Conservation (phyloP, 345 rosid genomes). For the Hibiscus syriacus region DNA sequence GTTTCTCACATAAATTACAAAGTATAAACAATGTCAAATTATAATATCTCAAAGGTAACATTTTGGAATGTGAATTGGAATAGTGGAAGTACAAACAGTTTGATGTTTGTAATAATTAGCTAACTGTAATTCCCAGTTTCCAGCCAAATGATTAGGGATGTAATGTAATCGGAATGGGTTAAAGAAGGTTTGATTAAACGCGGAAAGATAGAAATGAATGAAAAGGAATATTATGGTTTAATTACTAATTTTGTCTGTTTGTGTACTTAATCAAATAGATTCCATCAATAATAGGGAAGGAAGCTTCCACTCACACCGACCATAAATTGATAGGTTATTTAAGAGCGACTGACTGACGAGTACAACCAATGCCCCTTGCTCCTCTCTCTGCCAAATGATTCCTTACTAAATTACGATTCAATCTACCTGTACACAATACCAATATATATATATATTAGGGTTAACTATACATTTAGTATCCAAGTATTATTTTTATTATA, state of each 20-base stretch:
- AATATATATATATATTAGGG: no score
- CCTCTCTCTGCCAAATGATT: constrained; percentile 25
- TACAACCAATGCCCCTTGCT: constrained; percentile 21
- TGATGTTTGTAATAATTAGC: no score
- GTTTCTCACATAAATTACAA: no score
- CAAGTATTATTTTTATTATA: no score
- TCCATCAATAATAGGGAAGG: not conserved
- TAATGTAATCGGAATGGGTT: not conserved
- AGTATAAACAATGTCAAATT: no score
- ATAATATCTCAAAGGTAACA: no score
- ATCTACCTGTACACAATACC: no score
- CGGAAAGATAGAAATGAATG: not conserved
- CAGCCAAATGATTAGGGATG: not conserved
- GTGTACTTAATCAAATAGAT: not conserved
- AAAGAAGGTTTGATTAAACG: not conserved
- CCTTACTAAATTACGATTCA: constrained; percentile 27
- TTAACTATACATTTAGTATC: no score
- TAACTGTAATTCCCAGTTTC: not conserved
- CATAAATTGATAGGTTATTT: not conserved
- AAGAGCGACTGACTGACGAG: constrained; percentile 2
- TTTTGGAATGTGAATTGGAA: no score
- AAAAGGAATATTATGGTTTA: not conserved
- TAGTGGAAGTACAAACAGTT: not conserved
- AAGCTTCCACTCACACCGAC: constrained; percentile 35
- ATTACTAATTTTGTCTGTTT: not conserved